phyloP scores from a whole-genome alignment of 768 basidiomycete genomes.

The Phlebiopsis gigantea region DNA sequence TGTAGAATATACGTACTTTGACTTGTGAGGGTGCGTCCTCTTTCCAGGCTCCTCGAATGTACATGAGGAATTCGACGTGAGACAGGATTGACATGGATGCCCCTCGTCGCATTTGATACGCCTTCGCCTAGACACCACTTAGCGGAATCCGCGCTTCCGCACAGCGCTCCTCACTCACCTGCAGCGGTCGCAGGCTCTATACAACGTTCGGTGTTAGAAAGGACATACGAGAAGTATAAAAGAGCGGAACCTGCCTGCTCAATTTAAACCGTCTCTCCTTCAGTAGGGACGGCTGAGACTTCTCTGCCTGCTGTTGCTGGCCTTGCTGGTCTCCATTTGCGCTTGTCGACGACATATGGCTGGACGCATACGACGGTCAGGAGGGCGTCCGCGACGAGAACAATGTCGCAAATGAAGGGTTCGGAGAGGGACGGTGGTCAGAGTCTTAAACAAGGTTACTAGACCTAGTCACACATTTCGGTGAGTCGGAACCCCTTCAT shows the following conservation, averaged over 20 bases:
- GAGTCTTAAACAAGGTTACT: neutral
- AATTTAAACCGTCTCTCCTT: conserved; percentile 86
- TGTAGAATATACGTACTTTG: conserved; percentile 53
- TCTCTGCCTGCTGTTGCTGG: conserved; percentile 5
- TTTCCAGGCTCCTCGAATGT: conserved; percentile 88
- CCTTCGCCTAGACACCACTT: conserved; percentile 47
- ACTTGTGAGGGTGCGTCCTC: conserved; percentile 81
- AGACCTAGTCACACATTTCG: neutral
- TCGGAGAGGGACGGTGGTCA: conserved; percentile 4
- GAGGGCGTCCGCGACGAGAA: neutral
- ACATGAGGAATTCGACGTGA: conserved; percentile 76
- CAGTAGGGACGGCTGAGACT: conserved; percentile 29
- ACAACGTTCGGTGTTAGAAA: conserved; percentile 6
- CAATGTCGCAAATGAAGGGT: neutral
- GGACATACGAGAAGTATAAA: neutral
- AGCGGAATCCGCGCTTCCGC: neutral
- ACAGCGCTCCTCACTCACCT: conserved; percentile 46
- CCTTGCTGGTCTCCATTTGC: neutral
- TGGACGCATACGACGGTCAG: neutral
- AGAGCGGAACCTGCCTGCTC: conserved; percentile 54
- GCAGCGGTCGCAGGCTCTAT: conserved; percentile 88
- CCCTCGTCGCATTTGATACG: conserved; percentile 88
- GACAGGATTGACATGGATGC: conserved; percentile 82
- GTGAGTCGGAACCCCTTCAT: neutral
- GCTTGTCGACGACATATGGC: conserved; percentile 5